phyloP scores from a whole-genome alignment of 148 eudicot genomes.

The Vaccinium macrocarpon region DNA sequence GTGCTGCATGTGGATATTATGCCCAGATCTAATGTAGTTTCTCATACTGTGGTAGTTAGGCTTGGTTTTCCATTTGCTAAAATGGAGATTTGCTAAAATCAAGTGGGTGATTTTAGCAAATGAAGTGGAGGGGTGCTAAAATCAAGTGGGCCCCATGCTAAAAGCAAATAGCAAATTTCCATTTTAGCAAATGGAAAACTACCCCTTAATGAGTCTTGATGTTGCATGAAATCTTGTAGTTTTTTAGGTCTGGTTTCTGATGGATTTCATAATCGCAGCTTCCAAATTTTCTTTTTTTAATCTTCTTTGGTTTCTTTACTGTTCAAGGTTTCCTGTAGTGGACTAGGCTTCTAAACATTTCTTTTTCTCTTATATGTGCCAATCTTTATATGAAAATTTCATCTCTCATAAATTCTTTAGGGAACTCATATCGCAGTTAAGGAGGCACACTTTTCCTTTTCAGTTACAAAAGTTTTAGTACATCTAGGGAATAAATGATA shows the following conservation, averaged over 20 bases:
- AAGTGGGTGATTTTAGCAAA: too few species aligned
- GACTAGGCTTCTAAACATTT: neutral
- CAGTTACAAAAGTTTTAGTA: neutral
- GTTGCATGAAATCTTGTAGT: neutral
- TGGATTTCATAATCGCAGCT: neutral
- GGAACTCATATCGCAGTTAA: neutral
- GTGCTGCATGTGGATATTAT: neutral
- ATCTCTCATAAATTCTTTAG: neutral
- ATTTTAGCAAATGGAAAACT: too few species aligned
- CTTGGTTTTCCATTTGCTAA: too few species aligned
- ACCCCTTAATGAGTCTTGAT: neutral
- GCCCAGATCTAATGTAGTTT: neutral
- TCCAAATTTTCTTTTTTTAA: neutral
- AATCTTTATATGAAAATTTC: neutral
- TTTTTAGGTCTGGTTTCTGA: neutral
- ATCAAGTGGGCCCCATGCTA: too few species aligned
- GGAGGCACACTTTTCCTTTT: neutral
- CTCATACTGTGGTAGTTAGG: neutral
- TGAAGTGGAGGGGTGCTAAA: too few species aligned
- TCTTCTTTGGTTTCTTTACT: neutral
- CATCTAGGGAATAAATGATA: neutral
- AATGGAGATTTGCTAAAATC: too few species aligned
- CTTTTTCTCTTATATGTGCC: neutral
- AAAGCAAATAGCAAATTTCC: too few species aligned
- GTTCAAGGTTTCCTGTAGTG: neutral